These are phyloP conservation scores for Adansonia rubrostipa DNA, from an alignment of 441 rosid genomes.

Conservation along the genomic window DNA sequence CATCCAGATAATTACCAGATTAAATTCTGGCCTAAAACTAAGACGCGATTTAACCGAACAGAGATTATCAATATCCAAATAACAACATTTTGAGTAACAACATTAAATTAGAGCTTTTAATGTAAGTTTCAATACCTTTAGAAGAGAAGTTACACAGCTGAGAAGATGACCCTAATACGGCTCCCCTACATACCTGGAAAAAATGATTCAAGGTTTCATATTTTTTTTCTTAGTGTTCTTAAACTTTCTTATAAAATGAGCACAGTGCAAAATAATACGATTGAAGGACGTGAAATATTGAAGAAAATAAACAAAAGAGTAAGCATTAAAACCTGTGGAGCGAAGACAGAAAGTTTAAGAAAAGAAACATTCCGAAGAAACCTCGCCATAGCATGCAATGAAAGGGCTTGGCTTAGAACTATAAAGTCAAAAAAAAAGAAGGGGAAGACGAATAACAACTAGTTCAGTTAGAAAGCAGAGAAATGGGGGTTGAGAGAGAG, in stretches of 20 bases:
- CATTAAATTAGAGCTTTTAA: neutral
- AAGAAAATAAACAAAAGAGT: conserved; percentile 16
- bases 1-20: neutral
- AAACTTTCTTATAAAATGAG: conserved; percentile 1
- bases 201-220: neutral
- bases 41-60: neutral
- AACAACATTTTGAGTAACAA: neutral
- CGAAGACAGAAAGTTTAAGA: conserved; percentile 49
- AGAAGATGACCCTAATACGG: conserved; percentile 52
- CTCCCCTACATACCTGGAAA: conserved; percentile 54
- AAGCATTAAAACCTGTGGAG: conserved; percentile 50
- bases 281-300: neutral
- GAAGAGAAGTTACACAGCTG: conserved; percentile 60
- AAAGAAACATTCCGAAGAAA: conserved; percentile 55
- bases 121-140: conserved; percentile 51
- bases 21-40: neutral
- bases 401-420: neutral
- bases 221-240: neutral
- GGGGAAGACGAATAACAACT: conserved; percentile 21
- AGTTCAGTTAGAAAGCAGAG: conserved; percentile 10
- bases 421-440: conserved; percentile 6
- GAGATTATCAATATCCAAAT: neutral
- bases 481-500: neutral
- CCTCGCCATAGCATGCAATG: neutral
- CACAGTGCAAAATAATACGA: neutral